These are phyloP conservation scores for Coemansia sp. DNA, from an alignment of 192 early-diverging fungal species.

Conservation along the genomic window DNA sequence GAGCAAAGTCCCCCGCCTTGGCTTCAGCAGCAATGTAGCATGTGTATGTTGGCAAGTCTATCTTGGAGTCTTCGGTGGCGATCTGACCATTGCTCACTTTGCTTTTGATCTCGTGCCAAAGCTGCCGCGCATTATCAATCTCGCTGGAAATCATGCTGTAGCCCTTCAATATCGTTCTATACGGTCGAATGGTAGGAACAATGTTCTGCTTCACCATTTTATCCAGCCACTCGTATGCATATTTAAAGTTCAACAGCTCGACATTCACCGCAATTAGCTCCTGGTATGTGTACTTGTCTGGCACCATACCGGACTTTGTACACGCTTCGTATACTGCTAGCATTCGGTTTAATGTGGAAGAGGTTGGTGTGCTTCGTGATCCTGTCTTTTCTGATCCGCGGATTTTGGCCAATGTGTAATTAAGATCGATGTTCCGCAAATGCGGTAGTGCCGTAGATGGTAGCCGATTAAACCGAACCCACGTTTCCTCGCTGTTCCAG, in stretches of 20 bases:
- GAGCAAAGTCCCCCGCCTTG: conserved; percentile 27
- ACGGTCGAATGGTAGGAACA: conserved; percentile 34
- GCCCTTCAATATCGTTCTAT: conserved; percentile 42
- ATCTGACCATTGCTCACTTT: conserved; percentile 15
- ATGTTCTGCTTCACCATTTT: conserved; percentile 28
- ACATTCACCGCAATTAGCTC: conserved; percentile 45
- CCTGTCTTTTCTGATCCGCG: conserved; percentile 8
- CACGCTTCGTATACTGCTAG: conserved; percentile 13
- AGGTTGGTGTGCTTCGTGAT: conserved; percentile 6
- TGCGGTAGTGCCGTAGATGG: conserved; percentile 10
- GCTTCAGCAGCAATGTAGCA: conserved; percentile 40
- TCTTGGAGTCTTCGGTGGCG: conserved; percentile 4
- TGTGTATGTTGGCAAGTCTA: conserved; percentile 38
- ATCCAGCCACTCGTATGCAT: conserved; percentile 25
- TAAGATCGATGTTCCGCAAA: conserved; percentile 36
- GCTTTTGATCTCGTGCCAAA: conserved; percentile 36
- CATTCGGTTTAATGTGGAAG: conserved; percentile 26
- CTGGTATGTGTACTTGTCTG: conserved; percentile 43
- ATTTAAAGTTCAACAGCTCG: conserved; percentile 26
- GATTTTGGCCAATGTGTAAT: conserved; percentile 32
- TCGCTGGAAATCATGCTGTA: conserved; percentile 27
- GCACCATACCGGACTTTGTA: conserved; percentile 11
- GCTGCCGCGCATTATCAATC: conserved; percentile 31
- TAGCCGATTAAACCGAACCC: conserved; percentile 22
- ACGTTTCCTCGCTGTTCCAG: conserved; percentile 35